Base-by-base conservation (phyloP, 2,329 filamentous ascomycete genomes). In the Neonectria faginata region DNA sequence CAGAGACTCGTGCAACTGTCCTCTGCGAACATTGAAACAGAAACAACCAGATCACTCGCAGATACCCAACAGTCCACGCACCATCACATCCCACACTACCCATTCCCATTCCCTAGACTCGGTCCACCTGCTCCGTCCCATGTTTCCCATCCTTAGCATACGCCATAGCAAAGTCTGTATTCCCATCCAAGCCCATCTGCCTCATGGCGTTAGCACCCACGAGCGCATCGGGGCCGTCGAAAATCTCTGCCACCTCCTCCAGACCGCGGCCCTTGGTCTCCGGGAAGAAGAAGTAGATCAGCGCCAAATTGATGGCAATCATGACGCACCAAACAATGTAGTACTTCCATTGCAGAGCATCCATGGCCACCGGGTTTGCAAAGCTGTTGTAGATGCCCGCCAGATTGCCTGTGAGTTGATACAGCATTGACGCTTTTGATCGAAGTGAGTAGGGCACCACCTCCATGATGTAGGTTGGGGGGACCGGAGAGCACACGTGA, bases 391-490 rank as follows among this genome's bases (percentile, higher is more conserved):
- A 77, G 3, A 76, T 62, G 8, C 73, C 69, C 0, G 72, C 75
- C 29, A 74, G 56, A 42, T 77, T 75, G 1, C 71, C 70, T 0
- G 69, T 71, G 1, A 78, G 45, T 42, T 77, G 71, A 42, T 73
- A 78, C 2, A 77, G 9, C 68, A 74, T 76, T 1, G 72, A 71
- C 0, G 74, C 73, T 51, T 74, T 75, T 0, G 74, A 69, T 3
- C 75, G 76, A 0, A 77, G 74, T 0, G 73, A 74, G 52, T 76
- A 77, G 0, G 74, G 72, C 0, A 82, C 75, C 59, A 84, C 80
- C 62, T 85, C 83, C 63, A 82, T 80, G 25, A 79, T 78, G 67
- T 85, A 85, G 6, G 78, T 78, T 18, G 83, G 77, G 1, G 80
- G 74, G 10, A 84, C 75, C 25, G 80, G 79, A 5, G 79, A 80